Base-by-base conservation (phyloP, 345 rosid species). In the Linum tenue region DNA sequence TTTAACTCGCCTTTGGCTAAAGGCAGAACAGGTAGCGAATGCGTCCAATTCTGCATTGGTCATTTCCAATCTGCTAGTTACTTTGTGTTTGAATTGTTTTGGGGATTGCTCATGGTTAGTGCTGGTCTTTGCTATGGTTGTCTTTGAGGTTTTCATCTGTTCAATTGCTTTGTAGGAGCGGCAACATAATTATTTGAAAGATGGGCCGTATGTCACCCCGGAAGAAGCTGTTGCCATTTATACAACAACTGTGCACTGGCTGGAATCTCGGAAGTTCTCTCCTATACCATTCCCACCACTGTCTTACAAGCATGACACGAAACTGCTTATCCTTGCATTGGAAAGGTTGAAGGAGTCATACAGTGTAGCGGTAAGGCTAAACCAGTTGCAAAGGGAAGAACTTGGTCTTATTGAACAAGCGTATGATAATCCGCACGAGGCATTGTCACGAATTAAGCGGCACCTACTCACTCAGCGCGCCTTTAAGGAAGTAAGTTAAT, bases 391-490 rank as follows among this genome's bases (percentile, higher is more conserved):
- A 72, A 92, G 97, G 72, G 99, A 95, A 77, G 99, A 95, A 79
- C 79, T 95, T 76, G 99, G 97, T 73, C 91, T 95, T 55, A 95
- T 95, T 80, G 99, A 95, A 75, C 99, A 95, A 64, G 99, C 99
- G 44, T 95, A 95, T 78, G 99, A 95, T 73, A 95, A 95, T 78
- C 99, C 99, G 31, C 99, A 95, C 67, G 99, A 95, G 76, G 99
- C 99, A 51, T 72, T 95, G 61, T 84, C 99, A 43, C 84, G 99
- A 59, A 95, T 95, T 68, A 95, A 95, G 79, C 99, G 99, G 60
- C 99, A 95, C 79, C 82, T 95, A 63, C 99, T 95, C 55, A 95
- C 99, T 53, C 99, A 90, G 74, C 99, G 99, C 70, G 96, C 97
- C 61, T 95, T 95, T 60, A 95, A 89, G 80, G 99, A 91, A 75